Evolutionary conservation across 2,329 filamentous ascomycete genomes (phyloP).

Genomic region (Diplodia intermedia): DNA sequence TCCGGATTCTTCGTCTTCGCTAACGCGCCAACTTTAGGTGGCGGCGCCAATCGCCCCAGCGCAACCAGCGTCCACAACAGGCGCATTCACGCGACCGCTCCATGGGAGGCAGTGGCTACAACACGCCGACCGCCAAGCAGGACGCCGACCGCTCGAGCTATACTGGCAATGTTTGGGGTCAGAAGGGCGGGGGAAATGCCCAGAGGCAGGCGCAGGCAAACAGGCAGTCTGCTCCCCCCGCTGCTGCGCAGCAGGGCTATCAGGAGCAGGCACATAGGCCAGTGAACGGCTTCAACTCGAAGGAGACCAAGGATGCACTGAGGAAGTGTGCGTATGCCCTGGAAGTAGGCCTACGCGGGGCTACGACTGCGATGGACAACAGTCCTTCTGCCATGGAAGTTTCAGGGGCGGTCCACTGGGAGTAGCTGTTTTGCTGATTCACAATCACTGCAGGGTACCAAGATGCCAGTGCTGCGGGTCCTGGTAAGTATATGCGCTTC

Average conservation of each 20-base stretch:
- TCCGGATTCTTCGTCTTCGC: not conserved
- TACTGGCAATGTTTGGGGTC: slow-evolving; percentile 47
- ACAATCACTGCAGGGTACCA: slow-evolving; percentile 30
- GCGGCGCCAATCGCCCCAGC: slow-evolving; percentile 35
- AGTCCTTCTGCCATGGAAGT: slow-evolving; percentile 33
- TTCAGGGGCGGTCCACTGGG: slow-evolving; percentile 25
- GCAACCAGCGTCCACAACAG: slow-evolving; percentile 31
- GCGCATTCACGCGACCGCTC: slow-evolving; percentile 37
- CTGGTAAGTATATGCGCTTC: slow-evolving; percentile 9
- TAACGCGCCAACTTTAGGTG: slow-evolving; percentile 22
- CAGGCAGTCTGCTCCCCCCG: slow-evolving; percentile 35
- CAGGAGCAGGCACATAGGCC: slow-evolving; percentile 44
- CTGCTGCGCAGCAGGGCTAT: slow-evolving; percentile 16
- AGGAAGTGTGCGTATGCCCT: slow-evolving; percentile 46
- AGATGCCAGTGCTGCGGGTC: slow-evolving; percentile 27
- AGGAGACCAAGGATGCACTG: slow-evolving; percentile 52
- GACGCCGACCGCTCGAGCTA: slow-evolving; percentile 43
- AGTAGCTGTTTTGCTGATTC: not conserved
- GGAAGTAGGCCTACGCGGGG: not conserved
- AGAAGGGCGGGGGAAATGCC: slow-evolving; percentile 43
- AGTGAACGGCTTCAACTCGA: slow-evolving; percentile 53
- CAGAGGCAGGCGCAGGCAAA: slow-evolving; percentile 34
- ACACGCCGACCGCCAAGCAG: slow-evolving; percentile 45
- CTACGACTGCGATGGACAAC: slow-evolving; percentile 36
- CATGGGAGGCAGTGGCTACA: slow-evolving; percentile 39